Conservation (phyloP, 2,329 filamentous ascomycete genomes). For the Whalleya microplaca region DNA sequence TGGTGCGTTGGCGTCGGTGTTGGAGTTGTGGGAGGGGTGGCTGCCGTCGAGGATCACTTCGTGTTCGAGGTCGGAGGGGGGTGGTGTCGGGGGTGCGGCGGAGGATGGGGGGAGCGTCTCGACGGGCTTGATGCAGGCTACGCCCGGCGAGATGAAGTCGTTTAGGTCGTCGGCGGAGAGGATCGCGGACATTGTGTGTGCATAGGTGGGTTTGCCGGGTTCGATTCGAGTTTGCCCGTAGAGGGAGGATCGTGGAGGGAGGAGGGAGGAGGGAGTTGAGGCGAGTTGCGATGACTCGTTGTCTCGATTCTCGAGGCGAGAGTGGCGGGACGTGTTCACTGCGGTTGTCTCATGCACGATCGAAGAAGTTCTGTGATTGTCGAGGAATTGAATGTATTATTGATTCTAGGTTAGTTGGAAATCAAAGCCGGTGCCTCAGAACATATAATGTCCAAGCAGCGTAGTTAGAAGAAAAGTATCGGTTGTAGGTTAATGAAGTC, state of each 20-base stretch:
- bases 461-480: too few relatives aligned
- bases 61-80: conserved; percentile 53
- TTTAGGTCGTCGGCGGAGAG: conserved; percentile 96
- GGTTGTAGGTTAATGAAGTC: background rate
- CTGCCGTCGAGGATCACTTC: conserved; percentile 93
- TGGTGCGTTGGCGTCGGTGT: conserved; percentile 63
- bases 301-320: background rate
- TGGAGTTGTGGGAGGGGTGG: conserved; percentile 56
- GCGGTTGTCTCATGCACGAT: background rate
- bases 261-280: background rate
- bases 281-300: background rate
- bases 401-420: too few relatives aligned
- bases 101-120: conserved; percentile 78
- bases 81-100: conserved; percentile 41
- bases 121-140: conserved; percentile 97
- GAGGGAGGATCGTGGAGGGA: background rate
- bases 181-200: conserved; percentile 83
- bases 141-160: conserved; percentile 97
- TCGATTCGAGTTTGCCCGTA: conserved; percentile 2
- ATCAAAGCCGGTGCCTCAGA: too few relatives aligned
- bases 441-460: too few relatives aligned
- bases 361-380: background rate
- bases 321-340: background rate
- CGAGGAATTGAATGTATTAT: background rate
- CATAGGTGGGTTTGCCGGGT: background rate